These are phyloP conservation scores for Binderoboletus segoi DNA, from an alignment of 1,284 basidiomycete species.

Conservation along the genomic window DNA sequence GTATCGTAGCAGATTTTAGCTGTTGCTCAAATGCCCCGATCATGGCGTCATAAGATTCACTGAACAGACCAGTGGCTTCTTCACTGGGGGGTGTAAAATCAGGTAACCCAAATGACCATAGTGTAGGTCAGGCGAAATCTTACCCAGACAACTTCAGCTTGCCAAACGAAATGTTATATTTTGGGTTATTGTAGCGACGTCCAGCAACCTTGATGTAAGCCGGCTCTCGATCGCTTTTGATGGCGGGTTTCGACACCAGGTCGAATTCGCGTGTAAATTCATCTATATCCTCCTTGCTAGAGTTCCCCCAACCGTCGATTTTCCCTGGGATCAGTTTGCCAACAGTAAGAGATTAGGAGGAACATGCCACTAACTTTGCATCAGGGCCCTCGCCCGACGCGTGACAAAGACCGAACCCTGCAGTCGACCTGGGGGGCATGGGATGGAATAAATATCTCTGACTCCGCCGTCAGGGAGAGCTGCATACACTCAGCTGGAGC, in stretches of 20 bases:
- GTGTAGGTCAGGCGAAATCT: not conserved
- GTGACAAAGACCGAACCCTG: slow-evolving; percentile 41
- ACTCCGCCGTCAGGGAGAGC: accelerated
- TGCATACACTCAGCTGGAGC: slow-evolving; percentile 39
- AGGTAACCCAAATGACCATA: not conserved
- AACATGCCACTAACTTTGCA: slow-evolving; percentile 33
- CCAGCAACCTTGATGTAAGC: slow-evolving; percentile 8
- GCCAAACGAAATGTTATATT: slow-evolving; percentile 5
- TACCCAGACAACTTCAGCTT: slow-evolving; percentile 18
- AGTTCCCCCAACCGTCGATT: slow-evolving; percentile 29
- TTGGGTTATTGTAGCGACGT: not conserved
- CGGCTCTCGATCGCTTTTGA: slow-evolving; percentile 10
- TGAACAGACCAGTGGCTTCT: slow-evolving; percentile 46
- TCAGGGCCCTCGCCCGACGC: slow-evolving; percentile 33
- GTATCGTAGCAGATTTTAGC: slow-evolving; percentile 18
- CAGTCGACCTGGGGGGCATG: slow-evolving; percentile 6
- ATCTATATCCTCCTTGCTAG: slow-evolving; percentile 8
- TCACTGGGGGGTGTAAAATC: slow-evolving; percentile 36
- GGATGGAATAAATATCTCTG: not conserved
- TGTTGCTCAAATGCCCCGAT: slow-evolving; percentile 31
- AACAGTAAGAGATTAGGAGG: too few relatives aligned
- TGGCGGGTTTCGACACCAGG: slow-evolving; percentile 4
- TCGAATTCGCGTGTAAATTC: slow-evolving; percentile 15
- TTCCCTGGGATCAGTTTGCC: slow-evolving; percentile 18
- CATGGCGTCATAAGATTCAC: slow-evolving; percentile 31